Evolutionary conservation across 2,329 filamentous ascomycete species (phyloP).

Genomic region (Zymoseptoria ardabiliae): DNA sequence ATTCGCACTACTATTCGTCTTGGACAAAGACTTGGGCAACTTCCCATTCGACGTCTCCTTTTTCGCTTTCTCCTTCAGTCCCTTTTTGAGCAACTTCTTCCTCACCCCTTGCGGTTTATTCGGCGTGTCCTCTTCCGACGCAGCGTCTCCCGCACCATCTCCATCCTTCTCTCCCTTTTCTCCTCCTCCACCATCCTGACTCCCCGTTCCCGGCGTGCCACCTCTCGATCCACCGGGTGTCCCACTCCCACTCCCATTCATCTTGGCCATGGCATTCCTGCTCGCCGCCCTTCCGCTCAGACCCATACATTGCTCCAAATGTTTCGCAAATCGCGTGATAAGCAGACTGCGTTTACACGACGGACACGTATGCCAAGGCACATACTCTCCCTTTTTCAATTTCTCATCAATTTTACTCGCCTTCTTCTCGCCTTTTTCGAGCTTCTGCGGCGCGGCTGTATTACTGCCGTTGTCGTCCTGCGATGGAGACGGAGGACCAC

Average conservation of each 20-base stretch:
- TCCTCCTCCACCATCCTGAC: slow-evolving; percentile 19
- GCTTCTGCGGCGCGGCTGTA: slow-evolving; percentile 19
- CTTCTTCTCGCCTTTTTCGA: slow-evolving; percentile 41
- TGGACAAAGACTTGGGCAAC: slow-evolving; percentile 19
- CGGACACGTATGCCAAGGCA: slow-evolving; percentile 51
- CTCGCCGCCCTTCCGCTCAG: slow-evolving; percentile 47
- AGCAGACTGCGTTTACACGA: slow-evolving; percentile 55
- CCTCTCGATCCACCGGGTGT: slow-evolving; percentile 20
- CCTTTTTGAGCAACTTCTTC: slow-evolving; percentile 33
- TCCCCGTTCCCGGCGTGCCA: slow-evolving; percentile 25
- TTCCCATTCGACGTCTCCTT: slow-evolving; percentile 34
- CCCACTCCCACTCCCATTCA: slow-evolving; percentile 28
- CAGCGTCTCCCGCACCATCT: slow-evolving; percentile 26
- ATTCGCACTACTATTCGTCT: slow-evolving; percentile 11
- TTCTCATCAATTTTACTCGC: slow-evolving; percentile 36
- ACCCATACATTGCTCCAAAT: slow-evolving; percentile 55
- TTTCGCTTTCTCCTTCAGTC: slow-evolving; percentile 38
- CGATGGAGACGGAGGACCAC: slow-evolving; percentile 27
- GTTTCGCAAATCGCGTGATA: slow-evolving; percentile 54
- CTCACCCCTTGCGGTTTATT: slow-evolving; percentile 22
- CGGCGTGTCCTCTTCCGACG: slow-evolving; percentile 16
- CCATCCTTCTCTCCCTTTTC: slow-evolving; percentile 15
- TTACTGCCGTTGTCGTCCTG: slow-evolving; percentile 11
- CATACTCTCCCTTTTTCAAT: slow-evolving; percentile 44
- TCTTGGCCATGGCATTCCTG: slow-evolving; percentile 43